Base-by-base conservation (phyloP, 73 alveolate genomes). In the Blepharisma japonicum region DNA sequence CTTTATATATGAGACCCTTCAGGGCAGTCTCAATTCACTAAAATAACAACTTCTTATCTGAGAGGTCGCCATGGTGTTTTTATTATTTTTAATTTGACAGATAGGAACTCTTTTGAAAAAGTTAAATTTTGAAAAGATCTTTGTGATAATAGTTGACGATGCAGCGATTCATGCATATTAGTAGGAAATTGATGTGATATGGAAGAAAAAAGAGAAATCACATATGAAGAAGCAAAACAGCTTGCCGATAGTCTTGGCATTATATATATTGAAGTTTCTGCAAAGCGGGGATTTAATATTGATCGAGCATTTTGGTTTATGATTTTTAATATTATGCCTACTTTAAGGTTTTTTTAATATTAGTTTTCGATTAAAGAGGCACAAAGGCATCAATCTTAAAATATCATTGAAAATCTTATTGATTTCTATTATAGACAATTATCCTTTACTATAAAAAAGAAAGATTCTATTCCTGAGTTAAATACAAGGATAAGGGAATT, bases 231-330 rank as follows among this genome's bases (percentile, higher is more conserved):
- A 68, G 97, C 94, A 11, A 21, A 74, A 51, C 81, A 81, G 48
- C 80, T 90, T 20, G 93, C 97, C 1, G 78, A 89, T 32, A 68
- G 84, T 55, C 82, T 68, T 70, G 91, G 89, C 21, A 72, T 94
- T 20, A 77, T 77, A 68, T 94, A 91, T 88, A 81, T 92, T 80
- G 98, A 94, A 84, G 86, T 96, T 3, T 82, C 94, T 42, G 97
- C 98, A 6, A 93, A 89, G 79, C 72, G 91, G 7, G 92, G 91
- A 21, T 50, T 56, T 61, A 91, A 91, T 71, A 90, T 93, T 46
- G 81, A 80, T 32, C 42, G 42, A 32, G 42, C 42, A 32, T 32
- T 32, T 3, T 32, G 42, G 42, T 32, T 1, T 32, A 0, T 32
- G 42, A 32, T 32, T 32, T 32, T 32, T 32, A 32, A 32, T 32